Evolutionary conservation across 192 early-diverging fungal genomes (phyloP).

Genomic region (Coemansia sp.): DNA sequence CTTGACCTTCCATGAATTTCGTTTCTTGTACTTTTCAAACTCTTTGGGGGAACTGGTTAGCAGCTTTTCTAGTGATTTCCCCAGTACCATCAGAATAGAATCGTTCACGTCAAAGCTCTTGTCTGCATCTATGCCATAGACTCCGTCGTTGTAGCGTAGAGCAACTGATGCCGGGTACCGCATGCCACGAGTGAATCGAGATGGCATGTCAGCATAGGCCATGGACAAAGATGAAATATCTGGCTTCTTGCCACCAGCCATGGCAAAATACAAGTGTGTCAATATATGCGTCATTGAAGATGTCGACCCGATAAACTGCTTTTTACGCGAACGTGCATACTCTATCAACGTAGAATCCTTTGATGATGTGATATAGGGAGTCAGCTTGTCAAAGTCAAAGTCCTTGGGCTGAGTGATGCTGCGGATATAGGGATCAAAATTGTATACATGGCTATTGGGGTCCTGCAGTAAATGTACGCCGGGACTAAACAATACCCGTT

Average conservation of each 20-base stretch:
- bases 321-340: conserved; percentile 52
- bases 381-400: conserved; percentile 77
- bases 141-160: conserved; percentile 65
- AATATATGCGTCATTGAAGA: conserved; percentile 79
- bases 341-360: conserved; percentile 59
- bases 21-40: conserved; percentile 67
- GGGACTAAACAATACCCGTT: conserved; percentile 60
- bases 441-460: conserved; percentile 67
- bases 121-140: conserved; percentile 83
- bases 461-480: conserved; percentile 82
- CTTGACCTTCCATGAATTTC: conserved; percentile 54
- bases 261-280: conserved; percentile 71
- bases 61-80: conserved; percentile 86
- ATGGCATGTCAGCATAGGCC: conserved; percentile 62
- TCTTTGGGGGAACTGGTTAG: conserved; percentile 66
- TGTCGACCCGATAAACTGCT: conserved; percentile 80
- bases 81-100: conserved; percentile 72
- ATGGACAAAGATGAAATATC: conserved; percentile 62
- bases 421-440: conserved; percentile 79
- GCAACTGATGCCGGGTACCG: conserved; percentile 68
- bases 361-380: conserved; percentile 80
- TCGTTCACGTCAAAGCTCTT: conserved; percentile 69
- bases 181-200: conserved; percentile 61
- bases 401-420: conserved; percentile 73
- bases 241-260: conserved; percentile 64